Evolutionary conservation across 2,329 filamentous ascomycete species (phyloP), one percentile per base, ranked within the genome.

Genomic region (Lojkania enalia): DNA sequence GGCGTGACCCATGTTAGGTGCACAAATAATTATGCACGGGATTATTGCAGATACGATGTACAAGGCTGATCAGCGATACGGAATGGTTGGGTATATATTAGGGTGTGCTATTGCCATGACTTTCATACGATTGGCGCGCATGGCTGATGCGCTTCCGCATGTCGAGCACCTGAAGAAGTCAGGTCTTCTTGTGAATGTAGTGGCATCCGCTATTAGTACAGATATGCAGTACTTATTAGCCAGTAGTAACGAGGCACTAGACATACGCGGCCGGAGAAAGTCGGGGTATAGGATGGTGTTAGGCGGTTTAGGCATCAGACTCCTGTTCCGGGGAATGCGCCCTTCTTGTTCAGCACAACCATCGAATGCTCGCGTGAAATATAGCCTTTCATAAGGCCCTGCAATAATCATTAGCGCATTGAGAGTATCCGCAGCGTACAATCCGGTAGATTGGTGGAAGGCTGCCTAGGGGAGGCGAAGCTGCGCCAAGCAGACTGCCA

Each of bases 331-430:
- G 95, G 94, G 64, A 99, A 99, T 2, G 94, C 92, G 35, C 88
- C 90, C 46, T 82, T 87, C 71, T 96, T 97, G 70, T 90, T 96
- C 45, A 99, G 74, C 15, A 99, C 94, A 20, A 99, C 87, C 56
- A 91, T 91, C 23, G 87, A 87, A 57, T 88, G 84, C 57, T 96
- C 91, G 42, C 92, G 86, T 21, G 92, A 86, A 57, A 99, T 99
- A 71, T 99, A 99, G 30, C 95, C 94, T 73, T 97, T 99, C 88
- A 99, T 96, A 18, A 94, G 78, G 47, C 87, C 88, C 90, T 96
- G 56, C 33, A 29, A 29, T 31, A 15, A 32, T 23, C 9, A 49
- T 67, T 42, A 69, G 57, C 52, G 7, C 16, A 33, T 33, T 15
- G 14, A 33, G 30, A 21, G 5, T 9, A 15, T n/a, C 31, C 5